phyloP scores from a whole-genome alignment of 345 rosid genomes.

The Adansonia digitata region DNA sequence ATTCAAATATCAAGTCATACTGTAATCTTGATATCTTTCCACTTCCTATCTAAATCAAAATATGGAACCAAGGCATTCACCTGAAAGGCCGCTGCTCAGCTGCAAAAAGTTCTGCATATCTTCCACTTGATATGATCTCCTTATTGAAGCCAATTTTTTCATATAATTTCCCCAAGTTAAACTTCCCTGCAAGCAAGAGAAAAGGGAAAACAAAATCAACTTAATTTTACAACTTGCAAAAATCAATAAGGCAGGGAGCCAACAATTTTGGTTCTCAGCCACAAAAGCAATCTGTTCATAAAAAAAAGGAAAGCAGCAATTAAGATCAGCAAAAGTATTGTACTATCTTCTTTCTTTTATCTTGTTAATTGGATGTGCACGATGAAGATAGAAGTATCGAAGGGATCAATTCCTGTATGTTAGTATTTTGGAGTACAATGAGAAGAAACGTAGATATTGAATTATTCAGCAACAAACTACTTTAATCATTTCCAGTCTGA shows the following conservation, averaged over 20 bases:
- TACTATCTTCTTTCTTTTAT: background rate
- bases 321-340: background rate
- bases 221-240: background rate
- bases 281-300: background rate
- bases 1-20: background rate
- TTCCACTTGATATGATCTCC: constrained; percentile 91
- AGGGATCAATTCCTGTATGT: no score
- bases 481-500: no score
- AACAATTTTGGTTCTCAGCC: background rate
- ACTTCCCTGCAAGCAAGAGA: constrained; percentile 50
- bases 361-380: no score
- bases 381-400: no score
- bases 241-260: background rate
- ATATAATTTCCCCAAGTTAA: constrained; percentile 75
- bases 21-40: background rate
- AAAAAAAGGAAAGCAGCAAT: background rate
- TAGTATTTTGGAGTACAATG: no score
- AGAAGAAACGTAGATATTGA: no score
- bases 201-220: constrained; percentile 5
- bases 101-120: constrained; percentile 77
- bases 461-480: no score
- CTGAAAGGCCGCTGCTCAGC: constrained; percentile 89
- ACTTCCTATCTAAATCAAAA: background rate
- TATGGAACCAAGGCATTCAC: constrained; percentile 34
- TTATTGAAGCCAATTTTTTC: constrained; percentile 90